A percentile compares a stretch with the other conserved stretches of the same genome.
Evolutionary conservation across 352 stramenopile genomes (phyloP).

Genomic region (Pythium coloratum): DNA sequence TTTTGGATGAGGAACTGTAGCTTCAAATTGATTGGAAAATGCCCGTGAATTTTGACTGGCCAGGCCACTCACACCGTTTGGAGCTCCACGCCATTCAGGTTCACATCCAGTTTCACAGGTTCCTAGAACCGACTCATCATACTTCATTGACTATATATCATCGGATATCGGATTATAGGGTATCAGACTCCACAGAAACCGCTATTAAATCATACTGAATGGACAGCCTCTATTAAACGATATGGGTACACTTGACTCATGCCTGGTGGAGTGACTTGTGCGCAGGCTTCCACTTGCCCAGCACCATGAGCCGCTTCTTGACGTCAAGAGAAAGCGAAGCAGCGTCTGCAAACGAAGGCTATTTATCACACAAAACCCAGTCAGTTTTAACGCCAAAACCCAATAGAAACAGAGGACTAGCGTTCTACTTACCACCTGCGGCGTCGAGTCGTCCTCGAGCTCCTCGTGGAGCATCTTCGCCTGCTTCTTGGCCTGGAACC

Average conservation of each 20-base stretch:
- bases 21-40: not conserved
- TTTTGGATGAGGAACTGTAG: not conserved
- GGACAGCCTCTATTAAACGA: conserved; percentile 11
- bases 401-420: not conserved
- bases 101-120: conserved; percentile 12
- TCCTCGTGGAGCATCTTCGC: not conserved
- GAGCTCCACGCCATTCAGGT: conserved; percentile 29
- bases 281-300: conserved; percentile 48
- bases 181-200: not conserved
- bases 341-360: conserved; percentile 41
- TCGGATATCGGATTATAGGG: not conserved
- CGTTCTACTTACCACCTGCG: conserved; percentile 12
- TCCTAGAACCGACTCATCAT: conserved; percentile 2
- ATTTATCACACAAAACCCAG: not conserved
- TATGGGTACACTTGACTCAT: conserved; percentile 21
- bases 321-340: conserved; percentile 54
- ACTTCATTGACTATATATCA: not conserved
- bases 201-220: conserved; percentile 7
- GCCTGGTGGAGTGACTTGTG: conserved; percentile 20
- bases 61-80: conserved; percentile 22
- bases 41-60: not conserved
- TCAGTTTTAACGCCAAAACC: not conserved
- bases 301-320: conserved; percentile 55
- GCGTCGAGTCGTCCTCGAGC: not conserved
- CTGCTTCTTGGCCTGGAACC: conserved; percentile 34